Conservation (phyloP, 2,329 filamentous ascomycete genomes). For the Sporothrix phasma region DNA sequence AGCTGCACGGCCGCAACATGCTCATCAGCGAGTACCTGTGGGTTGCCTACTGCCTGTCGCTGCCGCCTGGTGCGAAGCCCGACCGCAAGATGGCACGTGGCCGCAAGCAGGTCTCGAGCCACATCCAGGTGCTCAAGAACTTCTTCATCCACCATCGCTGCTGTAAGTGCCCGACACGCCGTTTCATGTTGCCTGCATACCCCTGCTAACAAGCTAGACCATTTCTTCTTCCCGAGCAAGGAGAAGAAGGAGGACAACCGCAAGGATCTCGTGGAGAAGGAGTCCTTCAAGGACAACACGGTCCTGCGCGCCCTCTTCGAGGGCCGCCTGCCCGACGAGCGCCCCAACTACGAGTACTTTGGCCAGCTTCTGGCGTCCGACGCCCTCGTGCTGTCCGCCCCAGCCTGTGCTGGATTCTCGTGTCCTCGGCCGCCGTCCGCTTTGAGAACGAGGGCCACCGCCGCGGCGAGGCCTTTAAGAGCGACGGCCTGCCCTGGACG, state of each 20-base stretch:
- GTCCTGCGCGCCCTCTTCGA: conserved; percentile 53
- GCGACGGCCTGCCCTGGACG: conserved; percentile 34
- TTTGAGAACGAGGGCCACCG: conserved; percentile 37
- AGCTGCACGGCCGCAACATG: conserved; percentile 59
- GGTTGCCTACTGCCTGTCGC: conserved; percentile 38
- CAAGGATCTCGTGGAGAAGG: conserved; percentile 31
- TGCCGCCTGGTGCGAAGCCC: conserved; percentile 37
- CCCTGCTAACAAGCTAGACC: conserved; percentile 25
- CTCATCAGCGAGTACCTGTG: conserved; percentile 60
- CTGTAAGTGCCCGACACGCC: conserved; percentile 38
- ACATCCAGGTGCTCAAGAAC: conserved; percentile 61
- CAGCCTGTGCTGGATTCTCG: conserved; percentile 50
- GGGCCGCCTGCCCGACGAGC: conserved; percentile 45
- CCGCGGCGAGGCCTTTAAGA: conserved; percentile 29
- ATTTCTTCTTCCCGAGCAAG: conserved; percentile 49
- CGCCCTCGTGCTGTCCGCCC: conserved; percentile 43
- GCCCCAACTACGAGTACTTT: conserved; percentile 54
- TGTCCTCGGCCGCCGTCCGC: conserved; percentile 42
- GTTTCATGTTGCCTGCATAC: conserved; percentile 35
- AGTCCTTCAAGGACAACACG: conserved; percentile 54
- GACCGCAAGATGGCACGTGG: conserved; percentile 36
- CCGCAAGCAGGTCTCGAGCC: conserved; percentile 59
- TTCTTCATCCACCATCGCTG: conserved; percentile 53
- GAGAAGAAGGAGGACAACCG: conserved; percentile 43
- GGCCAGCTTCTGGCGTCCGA: conserved; percentile 45